Percentiles rank a stretch among this genome's conserved stretches.
Evolutionary conservation across 495 filamentous ascomycete species (phyloP).

Genomic region (Gamarada debralockiae): DNA sequence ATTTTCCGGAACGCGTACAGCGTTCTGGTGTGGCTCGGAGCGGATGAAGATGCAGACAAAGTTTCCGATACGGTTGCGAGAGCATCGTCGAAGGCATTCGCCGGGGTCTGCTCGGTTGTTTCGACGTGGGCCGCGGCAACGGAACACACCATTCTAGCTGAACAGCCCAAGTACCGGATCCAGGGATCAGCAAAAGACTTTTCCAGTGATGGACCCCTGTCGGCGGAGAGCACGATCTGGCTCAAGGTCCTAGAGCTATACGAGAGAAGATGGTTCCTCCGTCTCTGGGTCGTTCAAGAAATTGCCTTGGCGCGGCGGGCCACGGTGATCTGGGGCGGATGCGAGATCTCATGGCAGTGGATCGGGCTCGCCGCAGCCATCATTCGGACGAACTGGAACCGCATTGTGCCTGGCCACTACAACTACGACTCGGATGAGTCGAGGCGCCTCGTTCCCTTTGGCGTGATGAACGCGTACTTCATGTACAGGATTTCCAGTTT

Average conservation of each 20-base stretch:
- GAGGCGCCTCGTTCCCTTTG: background rate
- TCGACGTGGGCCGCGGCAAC: background rate
- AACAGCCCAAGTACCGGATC: background rate
- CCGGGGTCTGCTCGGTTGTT: background rate
- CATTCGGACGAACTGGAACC: slow-evolving; percentile 15
- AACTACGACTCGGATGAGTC: too few relatives aligned
- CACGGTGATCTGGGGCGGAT: slow-evolving; percentile 14
- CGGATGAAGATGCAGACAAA: background rate
- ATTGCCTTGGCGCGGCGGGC: slow-evolving; percentile 8
- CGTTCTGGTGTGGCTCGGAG: background rate
- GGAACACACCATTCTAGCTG: background rate
- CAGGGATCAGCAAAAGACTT: background rate
- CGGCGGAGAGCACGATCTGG: too few relatives aligned
- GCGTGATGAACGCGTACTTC: slow-evolving; percentile 19
- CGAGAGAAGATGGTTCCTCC: slow-evolving; percentile 14
- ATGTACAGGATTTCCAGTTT: slow-evolving; percentile 13
- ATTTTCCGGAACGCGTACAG: background rate
- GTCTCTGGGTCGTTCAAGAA: slow-evolving; percentile 21
- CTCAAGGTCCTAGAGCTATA: background rate
- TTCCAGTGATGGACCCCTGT: background rate
- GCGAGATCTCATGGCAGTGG: slow-evolving; percentile 15
- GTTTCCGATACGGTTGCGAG: background rate
- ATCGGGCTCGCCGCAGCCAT: slow-evolving; percentile 19
- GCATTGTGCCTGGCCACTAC: too few relatives aligned
- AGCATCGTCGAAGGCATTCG: background rate